A percentile compares a stretch with the other conserved stretches of the same genome.
Evolutionary conservation across 257 asterid species (phyloP).

Genomic region (Solanum habrochaites): DNA sequence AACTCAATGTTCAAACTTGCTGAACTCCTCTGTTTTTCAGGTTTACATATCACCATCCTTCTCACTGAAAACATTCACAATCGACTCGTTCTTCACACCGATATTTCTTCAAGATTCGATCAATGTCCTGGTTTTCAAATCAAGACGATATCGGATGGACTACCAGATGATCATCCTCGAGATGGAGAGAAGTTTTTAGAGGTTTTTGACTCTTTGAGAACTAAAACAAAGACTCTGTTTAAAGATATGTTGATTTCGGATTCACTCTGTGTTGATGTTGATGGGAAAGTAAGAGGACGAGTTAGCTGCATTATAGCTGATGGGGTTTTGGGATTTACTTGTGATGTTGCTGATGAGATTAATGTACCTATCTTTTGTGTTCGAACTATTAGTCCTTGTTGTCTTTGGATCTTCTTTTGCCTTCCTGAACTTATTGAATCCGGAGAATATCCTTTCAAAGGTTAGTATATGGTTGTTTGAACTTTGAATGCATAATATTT

Average conservation of each 20-base stretch:
- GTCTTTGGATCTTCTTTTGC: conserved; percentile 48
- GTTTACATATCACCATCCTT: conserved; percentile 45
- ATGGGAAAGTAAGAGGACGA: conserved; percentile 12
- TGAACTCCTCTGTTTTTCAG: conserved; percentile 38
- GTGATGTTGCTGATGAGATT: conserved; percentile 50
- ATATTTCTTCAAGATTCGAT: conserved; percentile 22
- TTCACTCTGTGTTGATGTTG: background rate
- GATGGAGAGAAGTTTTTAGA: conserved; percentile 12
- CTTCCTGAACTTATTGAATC: conserved; percentile 39
- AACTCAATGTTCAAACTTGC: conserved; percentile 64
- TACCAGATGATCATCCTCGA: conserved; percentile 38
- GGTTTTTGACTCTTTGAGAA: background rate
- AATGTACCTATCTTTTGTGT: conserved; percentile 44
- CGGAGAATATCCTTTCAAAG: conserved; percentile 39
- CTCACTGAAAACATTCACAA: conserved; percentile 31
- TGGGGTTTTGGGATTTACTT: conserved; percentile 27
- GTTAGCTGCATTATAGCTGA: conserved; percentile 37
- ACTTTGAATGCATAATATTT: background rate
- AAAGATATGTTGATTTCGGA: conserved; percentile 26
- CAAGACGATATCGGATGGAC: conserved; percentile 36
- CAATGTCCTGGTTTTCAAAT: conserved; percentile 26
- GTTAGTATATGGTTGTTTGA: background rate
- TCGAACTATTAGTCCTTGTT: conserved; percentile 40
- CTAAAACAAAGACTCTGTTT: conserved; percentile 10
- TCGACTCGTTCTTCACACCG: conserved; percentile 34